These are phyloP conservation scores for Phaeosphaeria sp. DNA, from an alignment of 2,329 filamentous ascomycete genomes.

Conservation along the genomic window DNA sequence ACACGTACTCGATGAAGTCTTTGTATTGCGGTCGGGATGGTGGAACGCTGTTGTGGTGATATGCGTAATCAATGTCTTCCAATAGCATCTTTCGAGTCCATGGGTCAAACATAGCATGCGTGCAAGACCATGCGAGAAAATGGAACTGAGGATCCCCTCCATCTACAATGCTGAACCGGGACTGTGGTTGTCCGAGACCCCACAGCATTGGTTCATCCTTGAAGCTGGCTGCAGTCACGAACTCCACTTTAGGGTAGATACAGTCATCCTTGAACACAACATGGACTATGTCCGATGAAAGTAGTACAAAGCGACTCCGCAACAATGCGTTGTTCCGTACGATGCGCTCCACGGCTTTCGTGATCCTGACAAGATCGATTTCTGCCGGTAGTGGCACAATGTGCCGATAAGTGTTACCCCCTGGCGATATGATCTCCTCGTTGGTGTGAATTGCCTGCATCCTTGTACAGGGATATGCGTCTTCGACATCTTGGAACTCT, in stretches of 20 bases:
- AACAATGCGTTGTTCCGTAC: neutral
- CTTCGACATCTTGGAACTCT: neutral
- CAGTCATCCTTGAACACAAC: neutral
- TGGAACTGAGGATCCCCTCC: neutral
- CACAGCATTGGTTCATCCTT: neutral
- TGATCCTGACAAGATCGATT: neutral
- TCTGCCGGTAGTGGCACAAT: neutral
- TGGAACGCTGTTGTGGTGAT: neutral
- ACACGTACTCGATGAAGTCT: neutral
- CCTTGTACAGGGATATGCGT: neutral
- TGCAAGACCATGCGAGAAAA: neutral
- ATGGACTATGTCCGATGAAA: neutral
- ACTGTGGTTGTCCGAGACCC: neutral
- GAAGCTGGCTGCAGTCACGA: neutral
- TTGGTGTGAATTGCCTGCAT: neutral
- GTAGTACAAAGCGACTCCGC: neutral
- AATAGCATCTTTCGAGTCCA: neutral
- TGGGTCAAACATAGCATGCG: neutral
- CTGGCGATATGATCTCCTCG: neutral
- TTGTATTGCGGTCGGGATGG: neutral
- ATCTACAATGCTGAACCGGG: neutral
- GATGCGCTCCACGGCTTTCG: neutral
- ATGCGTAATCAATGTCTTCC: neutral
- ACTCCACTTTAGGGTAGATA: neutral
- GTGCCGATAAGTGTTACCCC: neutral